These are phyloP conservation scores for Trametes meyenii DNA, from an alignment of 768 basidiomycete species.

Conservation along the genomic window DNA sequence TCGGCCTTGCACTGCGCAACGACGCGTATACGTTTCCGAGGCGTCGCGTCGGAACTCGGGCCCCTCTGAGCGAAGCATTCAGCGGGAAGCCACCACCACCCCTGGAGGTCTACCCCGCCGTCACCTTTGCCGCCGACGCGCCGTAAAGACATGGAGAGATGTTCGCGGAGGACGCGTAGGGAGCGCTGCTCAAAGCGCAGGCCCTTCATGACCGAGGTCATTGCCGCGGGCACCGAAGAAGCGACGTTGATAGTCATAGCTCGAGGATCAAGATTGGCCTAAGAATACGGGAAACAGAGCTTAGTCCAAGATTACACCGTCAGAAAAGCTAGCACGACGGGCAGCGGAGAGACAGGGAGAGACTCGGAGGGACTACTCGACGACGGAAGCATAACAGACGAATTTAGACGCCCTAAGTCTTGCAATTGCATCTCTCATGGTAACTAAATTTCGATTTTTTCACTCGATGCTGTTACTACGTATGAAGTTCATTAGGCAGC, in stretches of 20 bases:
- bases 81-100: constrained; percentile 90
- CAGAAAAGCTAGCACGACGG: too few relatives aligned
- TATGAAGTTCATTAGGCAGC: too few relatives aligned
- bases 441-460: too few relatives aligned
- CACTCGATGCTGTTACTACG: too few relatives aligned
- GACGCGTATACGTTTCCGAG: constrained; percentile 65
- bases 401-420: too few relatives aligned
- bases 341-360: too few relatives aligned
- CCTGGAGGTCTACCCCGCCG: constrained; percentile 85
- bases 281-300: too few relatives aligned
- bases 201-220: constrained; percentile 67
- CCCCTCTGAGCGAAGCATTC: background rate
- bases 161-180: constrained; percentile 56
- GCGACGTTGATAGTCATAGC: background rate
- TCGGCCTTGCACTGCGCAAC: constrained; percentile 93
- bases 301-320: too few relatives aligned
- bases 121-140: constrained; percentile 88
- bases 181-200: constrained; percentile 75
- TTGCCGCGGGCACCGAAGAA: background rate
- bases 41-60: background rate
- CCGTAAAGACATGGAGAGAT: constrained; percentile 78
- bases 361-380: too few relatives aligned
- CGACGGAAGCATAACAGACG: too few relatives aligned
- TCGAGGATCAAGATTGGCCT: background rate
- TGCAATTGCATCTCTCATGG: too few relatives aligned